Evolutionary conservation across 129 eudicot genomes (phyloP), one percentile per base, ranked within the genome.

Genomic region (Daucus carota): DNA sequence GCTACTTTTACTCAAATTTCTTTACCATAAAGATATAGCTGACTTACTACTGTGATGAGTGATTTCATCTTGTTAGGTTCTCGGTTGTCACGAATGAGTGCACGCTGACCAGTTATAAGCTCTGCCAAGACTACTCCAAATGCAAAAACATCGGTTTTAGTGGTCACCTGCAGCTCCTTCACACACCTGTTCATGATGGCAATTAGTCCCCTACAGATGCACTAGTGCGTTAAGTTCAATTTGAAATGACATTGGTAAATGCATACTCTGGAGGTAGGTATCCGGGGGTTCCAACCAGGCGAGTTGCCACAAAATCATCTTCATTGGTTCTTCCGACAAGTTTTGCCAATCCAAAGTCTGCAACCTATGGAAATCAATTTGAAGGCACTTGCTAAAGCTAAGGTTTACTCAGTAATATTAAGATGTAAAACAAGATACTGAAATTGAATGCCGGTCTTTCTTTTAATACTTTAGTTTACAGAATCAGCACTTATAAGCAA

Each of bases 61-160:
- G 97, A 91, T 85, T 85, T 91, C 92, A 87, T 88, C 80, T 82
- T 91, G 82, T 80, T 86, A 43, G 92, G 83, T 72, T 88, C 93
- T 11, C 83, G 79, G 24, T 79, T 87, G 83, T 86, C 92, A 71
- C 94, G 92, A 65, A 83, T 76, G 75, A 91, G 93, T 67, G 97
- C 97, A 46, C 94, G 94, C 76, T 87, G 86, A 45, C 97, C 97
- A 2, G 97, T 89, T 83, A 92, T 89, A 47, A 92, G 92, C 88
- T 92, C 97, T 44, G 92, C 91, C 57, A 92, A 84, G 75, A 92
- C 96, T 50, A 92, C 97, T 59, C 97, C 97, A 80, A 89, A 92
- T 77, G 97, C 97, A 81, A 92, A 92, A 43, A 92, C 91, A 70
- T 92, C 97, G 3, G 96, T 88, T 84, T 91, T 91, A 32, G 87